Base-by-base conservation (phyloP, 2,329 filamentous ascomycete species). In the Zasmidium citrigriseum region DNA sequence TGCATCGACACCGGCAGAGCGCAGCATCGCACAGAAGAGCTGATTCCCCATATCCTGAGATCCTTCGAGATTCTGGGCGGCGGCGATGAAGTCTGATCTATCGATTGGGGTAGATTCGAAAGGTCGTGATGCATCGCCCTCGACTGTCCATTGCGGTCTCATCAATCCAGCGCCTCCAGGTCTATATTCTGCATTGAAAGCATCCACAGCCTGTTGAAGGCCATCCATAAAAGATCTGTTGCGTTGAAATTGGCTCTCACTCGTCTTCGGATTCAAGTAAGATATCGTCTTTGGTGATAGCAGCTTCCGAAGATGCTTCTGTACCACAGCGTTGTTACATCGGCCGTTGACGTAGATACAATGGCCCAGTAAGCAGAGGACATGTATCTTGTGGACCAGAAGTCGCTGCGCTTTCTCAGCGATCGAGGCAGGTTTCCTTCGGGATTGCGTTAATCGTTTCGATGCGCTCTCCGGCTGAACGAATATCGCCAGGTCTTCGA, bases 11-110 rank as follows among this genome's bases (percentile, higher is more conserved):
- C 91, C 92, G n/a, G 83, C 86, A n/a, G 86, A 85, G 18, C 95
- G 87, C 3, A 99, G 80, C 27, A 98, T 75, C 2, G 93, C 89
- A 72, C 95, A 98, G 68, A 96, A 96, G 0, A 99, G 74, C 72
- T 98, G 93, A 1, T 91, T 90, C 0, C 93, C 95, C 10, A 96
- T 82, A 72, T 99, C 95, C 63, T 93, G 86, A 9, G 93, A 98
- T 0, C 93, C 96, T 63, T 86, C 80, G 18, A 96, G 75, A 4
- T 77, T 83, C 59, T 79, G 82, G 0, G 93, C 91, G 25, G 89
- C 87, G 38, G 81, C 80, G 3, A 83, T 80, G 67, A 98, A 98
- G 63, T 96, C 91, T 0, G 89, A 75, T 16, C 47, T 56, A 55
- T 71, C 66, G 29, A 62, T 57, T 12, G 65, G 58, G 20, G 46